phyloP scores from a whole-genome alignment of 1,284 basidiomycete genomes.

The Ustilago xerochloae region DNA sequence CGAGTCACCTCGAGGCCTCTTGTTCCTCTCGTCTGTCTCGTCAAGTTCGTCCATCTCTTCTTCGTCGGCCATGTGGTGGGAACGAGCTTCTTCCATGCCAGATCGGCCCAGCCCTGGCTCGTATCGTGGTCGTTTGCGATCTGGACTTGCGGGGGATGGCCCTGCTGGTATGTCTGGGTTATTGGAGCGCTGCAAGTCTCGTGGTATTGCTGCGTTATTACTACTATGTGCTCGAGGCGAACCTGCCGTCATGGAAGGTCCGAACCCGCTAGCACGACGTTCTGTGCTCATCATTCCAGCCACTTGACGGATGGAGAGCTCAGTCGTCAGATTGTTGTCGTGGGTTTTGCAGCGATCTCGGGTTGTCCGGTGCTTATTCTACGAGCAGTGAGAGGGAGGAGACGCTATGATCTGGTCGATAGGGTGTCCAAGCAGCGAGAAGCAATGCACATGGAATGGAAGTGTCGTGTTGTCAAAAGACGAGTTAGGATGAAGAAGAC shows the following conservation, averaged over 20 bases:
- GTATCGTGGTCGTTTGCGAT: conserved; percentile 42
- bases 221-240: conserved; percentile 29
- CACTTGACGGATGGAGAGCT: background rate
- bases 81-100: background rate
- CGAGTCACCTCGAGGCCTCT: conserved; percentile 22
- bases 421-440: background rate
- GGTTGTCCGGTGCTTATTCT: too few species aligned
- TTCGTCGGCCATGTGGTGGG: conserved; percentile 22
- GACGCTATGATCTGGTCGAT: background rate
- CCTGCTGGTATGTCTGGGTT: conserved; percentile 2
- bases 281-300: conserved; percentile 52
- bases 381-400: too few species aligned
- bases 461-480: background rate
- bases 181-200: conserved; percentile 22
- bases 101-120: conserved; percentile 13
- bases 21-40: conserved; percentile 22
- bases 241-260: conserved; percentile 15
- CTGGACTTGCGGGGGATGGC: conserved; percentile 23
- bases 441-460: background rate
- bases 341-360: background rate
- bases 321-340: background rate
- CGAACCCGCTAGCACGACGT: conserved; percentile 38
- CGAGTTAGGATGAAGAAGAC: background rate
- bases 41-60: conserved; percentile 45
- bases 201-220: conserved; percentile 18